A percentile compares a stretch with the other conserved stretches of the same genome.
These are phyloP conservation scores for Boechera retrofracta DNA, from an alignment of 345 rosid genomes.

Conservation along the genomic window DNA sequence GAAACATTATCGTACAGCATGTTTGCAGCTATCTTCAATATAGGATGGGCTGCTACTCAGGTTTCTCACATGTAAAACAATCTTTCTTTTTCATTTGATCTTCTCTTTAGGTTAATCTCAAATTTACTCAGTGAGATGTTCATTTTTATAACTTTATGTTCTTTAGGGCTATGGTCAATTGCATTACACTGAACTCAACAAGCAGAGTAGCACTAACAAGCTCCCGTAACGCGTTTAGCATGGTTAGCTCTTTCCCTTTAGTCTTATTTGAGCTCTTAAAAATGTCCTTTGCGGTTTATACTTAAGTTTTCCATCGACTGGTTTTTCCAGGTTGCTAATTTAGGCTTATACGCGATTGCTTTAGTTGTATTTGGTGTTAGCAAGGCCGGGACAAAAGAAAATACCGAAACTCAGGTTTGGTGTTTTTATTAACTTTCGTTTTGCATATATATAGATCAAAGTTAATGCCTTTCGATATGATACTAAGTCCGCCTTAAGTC, in stretches of 20 bases:
- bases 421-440: background rate
- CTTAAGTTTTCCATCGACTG: constrained; percentile 1
- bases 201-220: constrained; percentile 88
- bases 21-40: constrained; percentile 89
- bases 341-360: constrained; percentile 84
- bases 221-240: constrained; percentile 95
- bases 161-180: constrained; percentile 89
- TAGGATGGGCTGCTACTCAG: constrained; percentile 99
- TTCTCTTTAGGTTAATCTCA: background rate
- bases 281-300: background rate
- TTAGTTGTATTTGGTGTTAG: constrained; percentile 63
- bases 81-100: background rate
- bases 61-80: constrained; percentile 92
- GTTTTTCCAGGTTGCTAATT: constrained; percentile 76
- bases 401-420: constrained; percentile 79
- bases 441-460: background rate
- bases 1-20: constrained; percentile 78
- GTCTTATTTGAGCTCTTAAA: constrained; percentile 11
- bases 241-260: constrained; percentile 58
- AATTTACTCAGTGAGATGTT: background rate
- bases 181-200: constrained; percentile 84
- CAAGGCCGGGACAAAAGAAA: constrained; percentile 57
- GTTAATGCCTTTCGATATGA: constrained; percentile 16
- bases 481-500: constrained; percentile 35
- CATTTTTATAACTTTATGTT: background rate